Evolutionary conservation across 257 asterid species (phyloP).

Genomic region (Solanum tarapatanum): DNA sequence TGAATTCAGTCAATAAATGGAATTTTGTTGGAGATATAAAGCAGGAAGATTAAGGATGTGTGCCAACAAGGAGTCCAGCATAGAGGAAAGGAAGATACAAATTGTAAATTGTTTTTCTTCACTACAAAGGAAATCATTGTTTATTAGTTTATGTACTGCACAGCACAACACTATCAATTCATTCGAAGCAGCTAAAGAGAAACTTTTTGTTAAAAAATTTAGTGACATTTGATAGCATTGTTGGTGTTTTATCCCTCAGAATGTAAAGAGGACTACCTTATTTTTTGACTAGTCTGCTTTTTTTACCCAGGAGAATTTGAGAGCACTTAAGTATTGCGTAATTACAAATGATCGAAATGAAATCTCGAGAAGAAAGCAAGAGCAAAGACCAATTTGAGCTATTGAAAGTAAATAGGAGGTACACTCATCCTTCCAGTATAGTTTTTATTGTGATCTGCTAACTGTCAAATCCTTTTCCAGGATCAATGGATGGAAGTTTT

Average conservation of each 20-base stretch:
- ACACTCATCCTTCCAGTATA: background rate
- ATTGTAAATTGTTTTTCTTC: background rate
- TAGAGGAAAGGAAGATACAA: background rate
- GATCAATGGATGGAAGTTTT: slow-evolving; percentile 95
- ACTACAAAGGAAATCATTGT: background rate
- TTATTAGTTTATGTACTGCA: background rate
- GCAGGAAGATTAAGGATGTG: background rate
- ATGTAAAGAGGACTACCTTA: background rate
- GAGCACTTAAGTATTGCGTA: background rate
- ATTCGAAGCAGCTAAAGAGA: background rate
- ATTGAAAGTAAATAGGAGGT: background rate
- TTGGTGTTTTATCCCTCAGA: background rate
- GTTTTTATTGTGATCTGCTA: background rate
- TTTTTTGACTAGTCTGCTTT: background rate
- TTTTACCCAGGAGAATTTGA: background rate
- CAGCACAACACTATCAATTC: background rate
- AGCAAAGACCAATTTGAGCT: background rate
- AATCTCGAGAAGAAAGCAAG: background rate
- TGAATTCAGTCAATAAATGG: background rate
- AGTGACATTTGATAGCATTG: background rate
- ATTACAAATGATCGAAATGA: background rate
- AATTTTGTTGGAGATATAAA: background rate
- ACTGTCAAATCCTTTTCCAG: slow-evolving; percentile 19
- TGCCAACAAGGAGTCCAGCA: background rate
- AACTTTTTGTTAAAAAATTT: background rate